A percentile compares a stretch with the other conserved stretches of the same genome.
Evolutionary conservation across 2,329 filamentous ascomycete genomes (phyloP).

Genomic region (Fusarium cicatricum): DNA sequence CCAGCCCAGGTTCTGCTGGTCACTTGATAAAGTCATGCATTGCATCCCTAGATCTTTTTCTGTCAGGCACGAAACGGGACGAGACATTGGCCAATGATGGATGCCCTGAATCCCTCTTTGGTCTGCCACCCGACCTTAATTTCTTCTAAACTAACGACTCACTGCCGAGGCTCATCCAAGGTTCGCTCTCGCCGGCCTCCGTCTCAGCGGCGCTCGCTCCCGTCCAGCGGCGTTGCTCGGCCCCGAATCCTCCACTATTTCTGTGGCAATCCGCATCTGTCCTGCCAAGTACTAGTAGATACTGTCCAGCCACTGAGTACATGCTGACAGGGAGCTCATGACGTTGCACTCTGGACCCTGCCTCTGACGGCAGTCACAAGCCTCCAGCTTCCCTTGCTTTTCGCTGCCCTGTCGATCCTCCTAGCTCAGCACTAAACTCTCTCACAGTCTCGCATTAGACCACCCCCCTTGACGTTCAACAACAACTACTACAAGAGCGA

Average conservation of each 20-base stretch:
- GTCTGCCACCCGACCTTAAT: no score
- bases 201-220: slow-evolving; percentile 21
- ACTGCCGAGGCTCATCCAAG: not conserved
- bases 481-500: not conserved
- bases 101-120: no score
- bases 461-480: no score
- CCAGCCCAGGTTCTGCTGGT: no score
- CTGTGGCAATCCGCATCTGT: slow-evolving; percentile 17
- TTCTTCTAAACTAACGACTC: no score
- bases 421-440: not conserved
- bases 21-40: slow-evolving; percentile 15
- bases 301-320: not conserved
- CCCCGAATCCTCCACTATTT: no score
- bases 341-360: slow-evolving; percentile 20
- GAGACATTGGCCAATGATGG: no score
- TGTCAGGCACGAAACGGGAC: no score
- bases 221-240: not conserved
- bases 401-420: slow-evolving; percentile 10
- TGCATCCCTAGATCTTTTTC: no score
- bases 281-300: not conserved
- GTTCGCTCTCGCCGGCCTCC: slow-evolving; percentile 27
- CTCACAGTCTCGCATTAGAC: not conserved
- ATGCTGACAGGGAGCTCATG: slow-evolving; percentile 6
- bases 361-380: not conserved
- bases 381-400: not conserved